These are phyloP conservation scores for Gorgonomyces haynaldii DNA, from an alignment of 192 early-diverging fungal genomes.

Conservation along the genomic window DNA sequence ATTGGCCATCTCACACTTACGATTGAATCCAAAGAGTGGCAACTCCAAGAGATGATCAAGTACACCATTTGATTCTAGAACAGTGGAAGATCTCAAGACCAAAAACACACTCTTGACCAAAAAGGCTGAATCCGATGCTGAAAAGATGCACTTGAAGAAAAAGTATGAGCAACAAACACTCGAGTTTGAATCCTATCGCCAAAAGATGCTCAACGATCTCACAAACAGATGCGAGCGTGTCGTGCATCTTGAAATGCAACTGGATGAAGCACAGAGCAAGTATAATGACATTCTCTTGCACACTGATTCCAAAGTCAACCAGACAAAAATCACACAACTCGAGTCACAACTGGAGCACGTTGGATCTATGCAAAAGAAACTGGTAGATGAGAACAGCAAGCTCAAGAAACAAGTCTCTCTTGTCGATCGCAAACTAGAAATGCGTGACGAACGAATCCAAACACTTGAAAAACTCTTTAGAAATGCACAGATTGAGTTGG, in stretches of 20 bases:
- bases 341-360: slow-evolving; percentile 79
- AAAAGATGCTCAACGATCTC: slow-evolving; percentile 94
- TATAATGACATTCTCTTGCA: slow-evolving; percentile 76
- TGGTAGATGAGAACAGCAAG: slow-evolving; percentile 91
- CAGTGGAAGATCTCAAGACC: background rate
- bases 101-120: background rate
- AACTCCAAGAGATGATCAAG: too few species aligned
- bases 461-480: slow-evolving; percentile 75
- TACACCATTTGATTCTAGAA: too few species aligned
- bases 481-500: slow-evolving; percentile 74
- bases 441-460: slow-evolving; percentile 87
- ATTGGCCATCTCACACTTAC: too few species aligned
- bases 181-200: slow-evolving; percentile 97
- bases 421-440: slow-evolving; percentile 80
- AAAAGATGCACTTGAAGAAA: slow-evolving; percentile 68
- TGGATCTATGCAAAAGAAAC: slow-evolving; percentile 85
- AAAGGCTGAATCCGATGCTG: slow-evolving; percentile 42
- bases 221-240: slow-evolving; percentile 93
- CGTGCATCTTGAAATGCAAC: slow-evolving; percentile 91
- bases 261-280: slow-evolving; percentile 94
- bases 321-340: slow-evolving; percentile 36
- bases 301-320: slow-evolving; percentile 73
- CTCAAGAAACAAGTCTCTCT: slow-evolving; percentile 90
- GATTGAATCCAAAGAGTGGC: too few species aligned
- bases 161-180: slow-evolving; percentile 69